Conservation (phyloP, 352 stramenopile species). For the Pythium aquatile region DNA sequence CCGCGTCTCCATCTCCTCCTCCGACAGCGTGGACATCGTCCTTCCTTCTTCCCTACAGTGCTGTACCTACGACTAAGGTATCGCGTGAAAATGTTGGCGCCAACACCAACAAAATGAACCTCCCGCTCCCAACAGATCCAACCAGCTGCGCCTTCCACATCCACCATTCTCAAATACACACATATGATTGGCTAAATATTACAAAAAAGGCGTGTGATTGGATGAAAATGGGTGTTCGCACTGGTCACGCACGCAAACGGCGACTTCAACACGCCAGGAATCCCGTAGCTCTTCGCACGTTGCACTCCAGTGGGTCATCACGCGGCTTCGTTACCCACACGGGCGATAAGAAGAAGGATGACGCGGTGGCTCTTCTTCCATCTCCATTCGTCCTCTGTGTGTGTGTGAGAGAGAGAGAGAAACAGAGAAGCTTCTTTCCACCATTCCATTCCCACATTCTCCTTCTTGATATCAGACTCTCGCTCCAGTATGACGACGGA, state of each 20-base stretch:
- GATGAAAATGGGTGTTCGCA: conserved; percentile 14
- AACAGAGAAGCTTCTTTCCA: too few species aligned
- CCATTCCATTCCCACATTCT: background rate
- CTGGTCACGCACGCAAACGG: conserved; percentile 25
- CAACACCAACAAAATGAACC: background rate
- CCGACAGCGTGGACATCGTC: background rate
- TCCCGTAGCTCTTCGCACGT: background rate
- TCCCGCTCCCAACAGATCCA: too few species aligned
- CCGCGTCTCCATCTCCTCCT: conserved; percentile 38
- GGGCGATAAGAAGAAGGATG: background rate
- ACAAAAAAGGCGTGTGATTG: conserved; percentile 5
- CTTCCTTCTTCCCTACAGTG: background rate
- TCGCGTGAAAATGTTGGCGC: background rate
- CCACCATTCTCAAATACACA: background rate
- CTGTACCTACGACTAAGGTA: background rate
- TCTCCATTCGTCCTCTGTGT: background rate
- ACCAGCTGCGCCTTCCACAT: too few species aligned
- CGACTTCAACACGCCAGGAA: conserved; percentile 18
- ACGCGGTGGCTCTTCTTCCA: background rate
- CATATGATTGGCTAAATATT: conserved; percentile 4
- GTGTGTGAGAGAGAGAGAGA: background rate
- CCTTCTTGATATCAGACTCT: background rate
- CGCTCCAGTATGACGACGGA: conserved; percentile 6
- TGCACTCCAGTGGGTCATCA: background rate
- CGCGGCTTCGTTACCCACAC: background rate